Percentiles rank a stretch among this genome's conserved stretches.
Evolutionary conservation across 345 rosid genomes (phyloP).

Genomic region (Gynandropsis gynandra): DNA sequence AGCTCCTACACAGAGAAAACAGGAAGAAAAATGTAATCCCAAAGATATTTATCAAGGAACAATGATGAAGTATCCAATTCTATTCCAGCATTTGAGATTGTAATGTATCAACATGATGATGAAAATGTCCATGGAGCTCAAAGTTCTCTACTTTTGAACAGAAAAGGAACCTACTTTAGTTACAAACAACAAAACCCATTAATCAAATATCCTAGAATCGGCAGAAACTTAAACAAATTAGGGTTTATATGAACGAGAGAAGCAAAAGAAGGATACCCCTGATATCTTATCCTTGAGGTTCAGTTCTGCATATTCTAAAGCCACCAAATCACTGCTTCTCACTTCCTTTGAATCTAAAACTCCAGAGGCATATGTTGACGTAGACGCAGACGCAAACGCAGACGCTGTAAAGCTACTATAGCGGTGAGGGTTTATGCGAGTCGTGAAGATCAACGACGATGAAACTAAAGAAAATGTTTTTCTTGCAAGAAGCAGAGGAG

Average conservation of each 20-base stretch:
- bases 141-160: conserved; percentile 4
- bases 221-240: neutral
- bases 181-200: neutral
- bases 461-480: conserved; percentile 22
- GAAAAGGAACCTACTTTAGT: neutral
- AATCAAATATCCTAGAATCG: neutral
- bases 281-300: conserved; percentile 50
- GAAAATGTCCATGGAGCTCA: neutral
- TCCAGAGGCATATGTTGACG: conserved; percentile 5
- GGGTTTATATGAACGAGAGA: neutral
- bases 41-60: neutral
- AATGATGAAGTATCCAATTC: neutral
- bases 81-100: neutral
- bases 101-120: neutral
- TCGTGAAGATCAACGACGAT: conserved; percentile 19
- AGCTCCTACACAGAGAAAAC: conserved; percentile 42
- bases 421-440: conserved; percentile 12
- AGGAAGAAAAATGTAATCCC: neutral
- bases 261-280: conserved; percentile 34
- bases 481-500: conserved; percentile 26
- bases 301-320: conserved; percentile 72
- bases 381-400: conserved; percentile 18
- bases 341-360: conserved; percentile 24
- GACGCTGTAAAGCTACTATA: conserved; percentile 17
- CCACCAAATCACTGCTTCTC: conserved; percentile 57